These are phyloP conservation scores for Candida multigemmis DNA, from an alignment of 805 yeast genomes.

Conservation along the genomic window DNA sequence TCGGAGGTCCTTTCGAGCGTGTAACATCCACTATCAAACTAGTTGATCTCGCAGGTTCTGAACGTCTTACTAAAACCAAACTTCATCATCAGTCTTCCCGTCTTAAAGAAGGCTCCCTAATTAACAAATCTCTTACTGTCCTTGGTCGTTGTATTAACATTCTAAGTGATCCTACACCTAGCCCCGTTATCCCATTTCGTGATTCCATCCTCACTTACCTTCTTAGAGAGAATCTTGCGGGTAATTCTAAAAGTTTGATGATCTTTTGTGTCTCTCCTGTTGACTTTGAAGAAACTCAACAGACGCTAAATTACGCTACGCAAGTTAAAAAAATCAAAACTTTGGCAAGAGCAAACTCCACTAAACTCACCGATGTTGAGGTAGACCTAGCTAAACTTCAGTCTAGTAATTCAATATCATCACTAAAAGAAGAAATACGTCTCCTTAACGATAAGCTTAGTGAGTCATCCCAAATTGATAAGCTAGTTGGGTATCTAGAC, in stretches of 20 bases:
- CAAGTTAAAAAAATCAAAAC: constrained; percentile 65
- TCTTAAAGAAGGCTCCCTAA: constrained; percentile 66
- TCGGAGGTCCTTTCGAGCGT: constrained; percentile 35
- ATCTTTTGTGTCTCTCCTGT: constrained; percentile 80
- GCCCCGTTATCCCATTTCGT: constrained; percentile 49
- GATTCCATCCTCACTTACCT: constrained; percentile 73
- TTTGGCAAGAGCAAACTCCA: constrained; percentile 39
- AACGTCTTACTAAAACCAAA: constrained; percentile 55
- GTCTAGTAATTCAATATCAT: too few species aligned
- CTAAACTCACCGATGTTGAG: constrained; percentile 14
- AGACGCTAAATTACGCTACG: constrained; percentile 71
- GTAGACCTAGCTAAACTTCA: constrained; percentile 24
- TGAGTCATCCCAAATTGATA: too few species aligned
- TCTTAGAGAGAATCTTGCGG: constrained; percentile 68
- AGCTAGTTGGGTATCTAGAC: too few species aligned
- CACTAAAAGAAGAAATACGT: constrained; percentile 21
- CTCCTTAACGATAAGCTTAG: constrained; percentile 16
- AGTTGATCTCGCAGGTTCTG: constrained; percentile 82
- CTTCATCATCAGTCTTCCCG: constrained; percentile 46
- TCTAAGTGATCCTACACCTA: constrained; percentile 16
- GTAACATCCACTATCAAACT: constrained; percentile 54
- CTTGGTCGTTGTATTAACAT: constrained; percentile 58
- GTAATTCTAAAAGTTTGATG: constrained; percentile 81
- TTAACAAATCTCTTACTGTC: constrained; percentile 70
- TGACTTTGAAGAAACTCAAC: constrained; percentile 69